Percentiles rank a stretch among this genome's conserved stretches.
Evolutionary conservation across 495 filamentous ascomycete species (phyloP).

Genomic region (Podospora tetraspora): DNA sequence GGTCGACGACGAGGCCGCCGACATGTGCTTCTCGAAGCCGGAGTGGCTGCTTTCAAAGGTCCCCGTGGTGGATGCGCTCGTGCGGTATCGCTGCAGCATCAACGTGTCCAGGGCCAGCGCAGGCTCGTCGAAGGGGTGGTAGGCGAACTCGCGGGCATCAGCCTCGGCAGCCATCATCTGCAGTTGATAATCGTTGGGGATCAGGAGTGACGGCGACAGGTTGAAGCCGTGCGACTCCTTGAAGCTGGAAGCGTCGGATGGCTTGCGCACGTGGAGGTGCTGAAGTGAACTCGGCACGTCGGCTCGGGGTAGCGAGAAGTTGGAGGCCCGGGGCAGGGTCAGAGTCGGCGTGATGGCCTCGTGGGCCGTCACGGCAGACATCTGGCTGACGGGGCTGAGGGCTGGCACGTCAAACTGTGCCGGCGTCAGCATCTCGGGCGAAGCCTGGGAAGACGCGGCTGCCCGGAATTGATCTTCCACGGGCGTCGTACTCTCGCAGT

Average conservation of each 20-base stretch:
- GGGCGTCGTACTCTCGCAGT: conserved; percentile 25
- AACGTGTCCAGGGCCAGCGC: conserved; percentile 29
- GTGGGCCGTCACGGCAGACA: conserved; percentile 31
- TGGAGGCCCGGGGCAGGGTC: conserved; percentile 31
- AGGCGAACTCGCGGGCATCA: conserved; percentile 31
- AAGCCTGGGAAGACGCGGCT: conserved; percentile 23
- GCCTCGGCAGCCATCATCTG: conserved; percentile 40
- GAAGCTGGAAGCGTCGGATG: conserved; percentile 47
- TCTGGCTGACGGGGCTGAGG: conserved; percentile 41
- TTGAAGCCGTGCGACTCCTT: conserved; percentile 52
- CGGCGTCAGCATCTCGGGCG: conserved; percentile 37
- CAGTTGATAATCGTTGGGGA: conserved; percentile 47
- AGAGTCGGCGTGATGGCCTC: conserved; percentile 40
- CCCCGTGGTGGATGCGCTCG: conserved; percentile 42
- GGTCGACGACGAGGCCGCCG: conserved; percentile 38
- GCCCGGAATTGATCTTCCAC: conserved; percentile 25
- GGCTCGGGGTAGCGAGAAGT: conserved; percentile 39
- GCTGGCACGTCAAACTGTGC: conserved; percentile 42
- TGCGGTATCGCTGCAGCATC: conserved; percentile 27
- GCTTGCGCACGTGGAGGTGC: conserved; percentile 28
- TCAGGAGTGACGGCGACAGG: conserved; percentile 50
- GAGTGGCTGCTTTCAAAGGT: conserved; percentile 29
- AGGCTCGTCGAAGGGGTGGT: conserved; percentile 31
- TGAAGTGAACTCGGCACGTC: conserved; percentile 26
- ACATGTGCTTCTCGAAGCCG: conserved; percentile 40